phyloP scores from a whole-genome alignment of 495 filamentous ascomycete genomes.

The Parathielavia hyrcaniae region DNA sequence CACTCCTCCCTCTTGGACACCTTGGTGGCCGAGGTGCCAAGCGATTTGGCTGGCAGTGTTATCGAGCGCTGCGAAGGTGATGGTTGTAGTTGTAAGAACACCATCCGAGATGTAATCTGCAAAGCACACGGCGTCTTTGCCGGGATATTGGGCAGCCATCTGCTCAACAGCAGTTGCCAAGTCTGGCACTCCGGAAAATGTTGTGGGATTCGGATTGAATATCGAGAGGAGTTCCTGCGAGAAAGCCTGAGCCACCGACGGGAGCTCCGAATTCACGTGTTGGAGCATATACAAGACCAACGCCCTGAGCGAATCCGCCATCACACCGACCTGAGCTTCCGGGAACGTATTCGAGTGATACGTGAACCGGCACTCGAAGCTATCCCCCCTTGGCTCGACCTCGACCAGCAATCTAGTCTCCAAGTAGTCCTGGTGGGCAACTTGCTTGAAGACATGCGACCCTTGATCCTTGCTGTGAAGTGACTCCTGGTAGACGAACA shows the following conservation, averaged over 20 bases:
- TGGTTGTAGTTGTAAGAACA: conserved; percentile 26
- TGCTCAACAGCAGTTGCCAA: conserved; percentile 52
- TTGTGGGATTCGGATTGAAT: conserved; percentile 22
- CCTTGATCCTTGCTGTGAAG: conserved; percentile 32
- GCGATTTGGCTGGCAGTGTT: conserved; percentile 58
- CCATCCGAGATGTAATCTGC: conserved; percentile 38
- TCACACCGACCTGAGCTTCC: conserved; percentile 41
- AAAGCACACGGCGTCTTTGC: conserved; percentile 55
- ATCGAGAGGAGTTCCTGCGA: conserved; percentile 46
- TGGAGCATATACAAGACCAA: conserved; percentile 38
- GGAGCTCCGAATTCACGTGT: conserved; percentile 32
- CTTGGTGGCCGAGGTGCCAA: conserved; percentile 44
- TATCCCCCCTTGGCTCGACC: conserved; percentile 52
- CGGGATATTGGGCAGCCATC: conserved; percentile 43
- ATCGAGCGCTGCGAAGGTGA: conserved; percentile 62
- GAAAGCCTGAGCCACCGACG: conserved; percentile 31
- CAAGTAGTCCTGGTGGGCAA: conserved; percentile 56
- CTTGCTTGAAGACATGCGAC: conserved; percentile 33
- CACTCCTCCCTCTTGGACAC: conserved; percentile 46
- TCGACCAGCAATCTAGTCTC: conserved; percentile 71
- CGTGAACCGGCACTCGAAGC: conserved; percentile 54
- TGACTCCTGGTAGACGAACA: conserved; percentile 75
- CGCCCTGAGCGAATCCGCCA: conserved; percentile 39
- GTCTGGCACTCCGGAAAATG: conserved; percentile 25
- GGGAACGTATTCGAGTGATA: conserved; percentile 36